Evolutionary conservation across 257 asterid species (phyloP).

Genomic region (Solanum ossicruentum): DNA sequence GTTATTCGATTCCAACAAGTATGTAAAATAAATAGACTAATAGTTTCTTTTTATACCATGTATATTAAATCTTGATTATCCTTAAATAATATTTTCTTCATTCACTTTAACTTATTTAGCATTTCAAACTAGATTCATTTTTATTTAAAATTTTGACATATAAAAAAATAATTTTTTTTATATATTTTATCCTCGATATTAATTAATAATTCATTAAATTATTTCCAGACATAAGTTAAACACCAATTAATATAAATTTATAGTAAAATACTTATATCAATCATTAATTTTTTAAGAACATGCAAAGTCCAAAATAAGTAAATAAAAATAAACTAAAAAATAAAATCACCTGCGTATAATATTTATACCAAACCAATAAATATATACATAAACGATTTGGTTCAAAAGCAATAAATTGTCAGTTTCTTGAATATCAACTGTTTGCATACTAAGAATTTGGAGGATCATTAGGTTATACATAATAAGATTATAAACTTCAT

Average conservation of each 20-base stretch:
- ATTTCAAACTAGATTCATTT: too few relatives aligned
- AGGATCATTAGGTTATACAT: not conserved
- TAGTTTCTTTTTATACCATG: not conserved
- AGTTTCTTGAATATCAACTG: not conserved
- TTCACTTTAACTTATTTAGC: too few relatives aligned
- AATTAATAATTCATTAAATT: too few relatives aligned
- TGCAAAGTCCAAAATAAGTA: too few relatives aligned
- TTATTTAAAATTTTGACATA: too few relatives aligned
- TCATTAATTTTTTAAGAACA: too few relatives aligned
- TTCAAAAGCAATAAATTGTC: not conserved
- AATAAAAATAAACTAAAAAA: too few relatives aligned
- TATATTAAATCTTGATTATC: not conserved
- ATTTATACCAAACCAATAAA: not conserved
- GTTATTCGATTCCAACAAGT: not conserved
- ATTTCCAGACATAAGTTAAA: too few relatives aligned
- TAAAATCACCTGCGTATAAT: not conserved
- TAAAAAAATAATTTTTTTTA: too few relatives aligned
- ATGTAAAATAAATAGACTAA: not conserved
- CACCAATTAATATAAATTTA: too few relatives aligned
- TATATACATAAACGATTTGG: not conserved
- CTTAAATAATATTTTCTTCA: not conserved
- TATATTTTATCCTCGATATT: too few relatives aligned
- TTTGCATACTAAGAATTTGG: not conserved
- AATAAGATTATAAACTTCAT: not conserved
- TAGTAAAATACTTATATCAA: too few relatives aligned